Evolutionary conservation across 2,329 filamentous ascomycete species (phyloP).

Genomic region (Ophiostoma pallidulum): DNA sequence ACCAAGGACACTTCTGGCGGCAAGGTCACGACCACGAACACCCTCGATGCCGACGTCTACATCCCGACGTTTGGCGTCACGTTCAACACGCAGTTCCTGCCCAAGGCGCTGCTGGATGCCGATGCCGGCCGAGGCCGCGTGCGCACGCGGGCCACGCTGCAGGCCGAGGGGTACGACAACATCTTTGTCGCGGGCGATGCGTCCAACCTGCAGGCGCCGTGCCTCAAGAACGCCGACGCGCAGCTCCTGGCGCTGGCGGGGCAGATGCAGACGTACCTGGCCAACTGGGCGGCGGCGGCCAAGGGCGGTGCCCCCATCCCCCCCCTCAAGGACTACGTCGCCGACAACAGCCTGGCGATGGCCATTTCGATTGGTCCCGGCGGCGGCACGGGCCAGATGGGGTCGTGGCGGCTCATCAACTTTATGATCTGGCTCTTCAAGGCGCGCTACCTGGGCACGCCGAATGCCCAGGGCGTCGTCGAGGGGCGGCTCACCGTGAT

Average conservation of each 20-base stretch:
- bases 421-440: slow-evolving; percentile 20
- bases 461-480: not conserved
- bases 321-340: slow-evolving; percentile 15
- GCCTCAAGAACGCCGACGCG: slow-evolving; percentile 16
- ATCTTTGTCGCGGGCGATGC: slow-evolving; percentile 25
- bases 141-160: slow-evolving; percentile 19
- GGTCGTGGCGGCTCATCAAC: slow-evolving; percentile 17
- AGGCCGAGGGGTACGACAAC: slow-evolving; percentile 21
- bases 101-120: slow-evolving; percentile 20
- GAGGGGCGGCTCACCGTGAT: not conserved
- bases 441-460: slow-evolving; percentile 18
- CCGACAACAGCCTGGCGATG: slow-evolving; percentile 14
- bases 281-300: not conserved
- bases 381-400: slow-evolving; percentile 22
- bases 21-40: slow-evolving; percentile 5
- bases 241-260: slow-evolving; percentile 19
- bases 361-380: slow-evolving; percentile 19
- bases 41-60: slow-evolving; percentile 25
- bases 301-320: too few relatives aligned
- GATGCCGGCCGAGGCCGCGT: slow-evolving; percentile 14
- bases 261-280: slow-evolving; percentile 19
- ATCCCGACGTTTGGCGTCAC: slow-evolving; percentile 37
- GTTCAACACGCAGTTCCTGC: slow-evolving; percentile 31
- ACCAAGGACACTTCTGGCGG: too few relatives aligned
- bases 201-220: slow-evolving; percentile 20